Evolutionary conservation across 306 rosid species (phyloP).

Genomic region (Herpetospermum pedunculosum): DNA sequence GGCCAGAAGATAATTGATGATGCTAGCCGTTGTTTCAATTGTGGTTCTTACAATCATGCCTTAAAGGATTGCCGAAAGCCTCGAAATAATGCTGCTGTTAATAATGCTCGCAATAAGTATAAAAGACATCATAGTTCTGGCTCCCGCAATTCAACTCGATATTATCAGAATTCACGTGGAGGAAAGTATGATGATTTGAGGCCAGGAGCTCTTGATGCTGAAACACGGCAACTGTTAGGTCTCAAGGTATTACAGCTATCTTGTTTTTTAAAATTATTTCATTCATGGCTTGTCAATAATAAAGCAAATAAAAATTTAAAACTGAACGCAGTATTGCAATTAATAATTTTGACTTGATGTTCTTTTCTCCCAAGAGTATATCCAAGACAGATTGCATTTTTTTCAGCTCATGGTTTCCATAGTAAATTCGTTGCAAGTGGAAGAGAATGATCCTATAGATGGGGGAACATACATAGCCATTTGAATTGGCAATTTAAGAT

Average conservation of each 20-base stretch:
- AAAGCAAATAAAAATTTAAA: background rate
- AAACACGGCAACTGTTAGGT: conserved; percentile 70
- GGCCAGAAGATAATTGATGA: conserved; percentile 60
- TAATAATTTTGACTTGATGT: background rate
- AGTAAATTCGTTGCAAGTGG: background rate
- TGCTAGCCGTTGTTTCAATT: conserved; percentile 88
- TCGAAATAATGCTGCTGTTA: conserved; percentile 64
- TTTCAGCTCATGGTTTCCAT: background rate
- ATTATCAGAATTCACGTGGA: conserved; percentile 71
- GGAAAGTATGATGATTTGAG: conserved; percentile 87
- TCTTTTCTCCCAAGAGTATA: background rate
- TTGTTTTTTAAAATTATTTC: background rate
- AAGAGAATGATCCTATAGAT: background rate
- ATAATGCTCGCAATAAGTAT: conserved; percentile 69
- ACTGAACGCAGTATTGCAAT: background rate
- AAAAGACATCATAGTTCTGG: conserved; percentile 48
- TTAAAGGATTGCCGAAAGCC: conserved; percentile 73
- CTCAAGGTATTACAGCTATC: conserved; percentile 46
- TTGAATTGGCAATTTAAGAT: background rate
- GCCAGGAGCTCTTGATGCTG: conserved; percentile 76
- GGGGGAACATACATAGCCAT: background rate
- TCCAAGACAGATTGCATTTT: background rate
- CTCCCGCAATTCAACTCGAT: conserved; percentile 72
- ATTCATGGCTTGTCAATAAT: background rate
- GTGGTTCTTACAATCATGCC: conserved; percentile 84